phyloP scores from a whole-genome alignment of 257 asterid species.

The Forsythia suspensa region DNA sequence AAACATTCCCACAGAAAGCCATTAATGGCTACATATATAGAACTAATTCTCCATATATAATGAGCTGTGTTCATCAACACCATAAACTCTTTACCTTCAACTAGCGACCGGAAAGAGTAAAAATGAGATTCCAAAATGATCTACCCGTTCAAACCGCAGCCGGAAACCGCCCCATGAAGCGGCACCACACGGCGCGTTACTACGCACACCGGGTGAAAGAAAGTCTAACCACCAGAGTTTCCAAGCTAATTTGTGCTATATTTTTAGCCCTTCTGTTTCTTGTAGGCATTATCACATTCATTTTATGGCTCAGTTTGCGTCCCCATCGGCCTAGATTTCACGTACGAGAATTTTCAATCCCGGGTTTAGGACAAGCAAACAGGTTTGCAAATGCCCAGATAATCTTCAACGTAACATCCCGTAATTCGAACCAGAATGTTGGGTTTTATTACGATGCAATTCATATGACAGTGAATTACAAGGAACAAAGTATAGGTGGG shows the following conservation, averaged over 20 bases:
- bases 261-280: constrained; percentile 61
- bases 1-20: constrained; percentile 12
- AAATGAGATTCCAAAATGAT: constrained; percentile 32
- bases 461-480: constrained; percentile 46
- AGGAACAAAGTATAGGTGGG: constrained; percentile 53
- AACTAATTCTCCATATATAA: neutral
- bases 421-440: constrained; percentile 65
- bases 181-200: constrained; percentile 78
- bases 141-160: constrained; percentile 41
- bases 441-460: constrained; percentile 64
- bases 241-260: constrained; percentile 71
- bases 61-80: neutral
- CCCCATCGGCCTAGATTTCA: constrained; percentile 88
- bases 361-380: constrained; percentile 36
- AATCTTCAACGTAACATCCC: constrained; percentile 60
- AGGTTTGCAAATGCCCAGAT: constrained; percentile 50
- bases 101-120: neutral
- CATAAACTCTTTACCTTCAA: neutral
- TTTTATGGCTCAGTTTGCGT: constrained; percentile 85
- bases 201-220: constrained; percentile 83
- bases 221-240: constrained; percentile 70
- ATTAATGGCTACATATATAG: neutral
- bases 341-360: constrained; percentile 62
- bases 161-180: constrained; percentile 36
- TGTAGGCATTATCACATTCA: constrained; percentile 66